Evolutionary conservation across 2,329 filamentous ascomycete species (phyloP).

Genomic region (Alternaria infectoria): DNA sequence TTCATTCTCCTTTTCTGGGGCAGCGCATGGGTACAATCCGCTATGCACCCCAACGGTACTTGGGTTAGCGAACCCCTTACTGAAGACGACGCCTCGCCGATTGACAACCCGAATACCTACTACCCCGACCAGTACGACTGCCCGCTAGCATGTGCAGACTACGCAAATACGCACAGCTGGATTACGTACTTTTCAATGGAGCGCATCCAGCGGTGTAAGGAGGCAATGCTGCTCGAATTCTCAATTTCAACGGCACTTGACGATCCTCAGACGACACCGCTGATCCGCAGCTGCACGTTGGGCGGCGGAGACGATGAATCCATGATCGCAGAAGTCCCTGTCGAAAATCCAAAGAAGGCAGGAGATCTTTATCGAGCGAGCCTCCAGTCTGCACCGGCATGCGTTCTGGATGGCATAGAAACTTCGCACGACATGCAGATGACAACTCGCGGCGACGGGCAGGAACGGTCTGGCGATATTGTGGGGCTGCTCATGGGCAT

Average conservation of each 20-base stretch:
- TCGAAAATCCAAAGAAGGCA: not conserved
- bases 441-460: too few species aligned
- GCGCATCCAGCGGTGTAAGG: not conserved
- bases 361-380: not conserved
- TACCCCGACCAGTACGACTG: not conserved
- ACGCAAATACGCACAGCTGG: not conserved
- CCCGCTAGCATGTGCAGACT: not conserved
- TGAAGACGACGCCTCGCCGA: not conserved
- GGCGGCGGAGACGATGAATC: not conserved
- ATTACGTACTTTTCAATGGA: not conserved
- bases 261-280: not conserved
- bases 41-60: not conserved
- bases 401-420: too few species aligned
- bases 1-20: too few species aligned
- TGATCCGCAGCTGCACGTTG: not conserved
- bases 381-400: too few species aligned
- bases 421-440: too few species aligned
- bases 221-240: not conserved
- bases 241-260: not conserved
- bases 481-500: too few species aligned
- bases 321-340: not conserved
- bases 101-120: not conserved
- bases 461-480: too few species aligned
- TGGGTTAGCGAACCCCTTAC: not conserved
- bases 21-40: not conserved